Base-by-base conservation (phyloP, 306 rosid genomes). In the Vicia faba region DNA sequence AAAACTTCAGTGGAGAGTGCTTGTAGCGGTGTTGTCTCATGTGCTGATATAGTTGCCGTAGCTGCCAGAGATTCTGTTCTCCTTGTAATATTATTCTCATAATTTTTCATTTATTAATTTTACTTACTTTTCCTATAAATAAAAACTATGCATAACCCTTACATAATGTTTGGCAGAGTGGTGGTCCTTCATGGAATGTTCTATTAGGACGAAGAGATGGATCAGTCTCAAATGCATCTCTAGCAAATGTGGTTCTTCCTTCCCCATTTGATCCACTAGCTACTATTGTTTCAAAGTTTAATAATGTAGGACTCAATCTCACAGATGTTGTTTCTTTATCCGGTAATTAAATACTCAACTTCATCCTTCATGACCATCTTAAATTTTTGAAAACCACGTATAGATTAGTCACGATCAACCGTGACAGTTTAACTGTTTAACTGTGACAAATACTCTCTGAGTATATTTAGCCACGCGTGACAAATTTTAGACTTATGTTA, bases 1-100 rank as follows among this genome's bases (percentile, higher is more conserved):
- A 92, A 92, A 80, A 79, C 67, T 18, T 76, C 96, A 0, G 84
- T 92, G 86, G 98, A 92, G 70, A 86, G 75, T 77, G 82, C 81
- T 3, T 92, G 98, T 3, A 74, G 58, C 23, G 96, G 96, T 15
- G 84, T 86, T 61, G 96, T 89, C 10, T 92, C 98, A 0, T 92
- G 98, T 61, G 91, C 98, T 66, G 96, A 92, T 66, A 84, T 92
- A 61, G 54, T 92, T 36, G 55, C 98, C 67, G 66, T 92, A 20
- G 96, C 91, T 25, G 96, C 96, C 4, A 76, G 89, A 82, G 96
- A 92, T 70, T 86, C 98, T 56, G 91, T 92, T 33, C 33, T 84
- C 38, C 79, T 92, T 29, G 96, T 92, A 87, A 82, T n/a, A n/a
- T 13, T 31, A 5, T 31, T 31, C 36, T 31, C 8, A 5, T 31